A percentile compares a stretch with the other conserved stretches of the same genome.
Evolutionary conservation across 192 early-diverging fungal genomes (phyloP).

Genomic region (Backusella luteola): DNA sequence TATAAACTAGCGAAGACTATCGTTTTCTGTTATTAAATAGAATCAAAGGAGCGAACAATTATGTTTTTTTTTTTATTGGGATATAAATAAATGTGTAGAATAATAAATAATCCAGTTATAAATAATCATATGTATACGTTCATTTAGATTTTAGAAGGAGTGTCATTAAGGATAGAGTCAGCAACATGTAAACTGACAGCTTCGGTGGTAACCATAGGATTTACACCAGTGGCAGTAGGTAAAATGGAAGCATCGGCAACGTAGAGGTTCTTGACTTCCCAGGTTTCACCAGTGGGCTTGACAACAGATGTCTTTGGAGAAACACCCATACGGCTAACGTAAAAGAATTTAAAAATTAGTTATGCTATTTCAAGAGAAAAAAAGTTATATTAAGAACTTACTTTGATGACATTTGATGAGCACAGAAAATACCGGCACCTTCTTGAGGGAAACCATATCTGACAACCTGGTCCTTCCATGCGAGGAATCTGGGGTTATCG

Average conservation of each 20-base stretch:
- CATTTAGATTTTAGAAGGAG: slow-evolving; percentile 5
- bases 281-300: slow-evolving; percentile 67
- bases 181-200: slow-evolving; percentile 35
- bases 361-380: no score
- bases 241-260: slow-evolving; percentile 72
- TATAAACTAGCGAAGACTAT: no score
- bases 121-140: not conserved
- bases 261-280: slow-evolving; percentile 71
- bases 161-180: slow-evolving; percentile 25
- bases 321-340: slow-evolving; percentile 59
- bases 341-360: not conserved
- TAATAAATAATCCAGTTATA: not conserved
- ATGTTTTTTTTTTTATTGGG: not conserved
- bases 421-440: slow-evolving; percentile 43
- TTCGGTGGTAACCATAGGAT: slow-evolving; percentile 55
- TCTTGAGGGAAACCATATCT: slow-evolving; percentile 31
- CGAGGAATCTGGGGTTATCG: slow-evolving; percentile 27
- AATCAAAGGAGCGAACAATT: not conserved
- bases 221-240: slow-evolving; percentile 73
- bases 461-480: slow-evolving; percentile 33
- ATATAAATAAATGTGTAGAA: not conserved
- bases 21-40: not conserved
- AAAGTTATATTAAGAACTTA: slow-evolving; percentile 19
- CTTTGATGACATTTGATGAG: slow-evolving; percentile 70
- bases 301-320: slow-evolving; percentile 51